Base-by-base conservation (phyloP, 2,329 filamentous ascomycete species). In the Trichoderma polysporum region DNA sequence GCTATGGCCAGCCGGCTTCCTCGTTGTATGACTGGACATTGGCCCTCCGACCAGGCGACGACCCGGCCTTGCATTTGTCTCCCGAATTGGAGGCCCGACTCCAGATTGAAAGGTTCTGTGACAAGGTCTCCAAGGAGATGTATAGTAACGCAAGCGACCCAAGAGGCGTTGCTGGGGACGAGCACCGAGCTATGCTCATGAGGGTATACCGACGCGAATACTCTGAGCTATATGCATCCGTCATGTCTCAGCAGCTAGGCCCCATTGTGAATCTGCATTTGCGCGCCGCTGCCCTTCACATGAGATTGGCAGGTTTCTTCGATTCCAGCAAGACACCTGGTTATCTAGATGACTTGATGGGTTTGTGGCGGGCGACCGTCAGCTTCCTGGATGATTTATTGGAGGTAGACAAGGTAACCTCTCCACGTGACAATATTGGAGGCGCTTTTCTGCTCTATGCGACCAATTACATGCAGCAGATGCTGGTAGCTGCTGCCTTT, bases 401-500 rank as follows among this genome's bases (percentile, higher is more conserved):
- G 64, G 83, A 85, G 70, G 83, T 85, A 39, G 79, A 84, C 57
- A 84, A 84, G 69, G 78, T 79, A 13, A 80, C 79, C 3, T 82
- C 82, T 12, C 79, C 81, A 2, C 79, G 79, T 45, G 82, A 84
- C 35, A 77, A 79, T 56, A 80, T 77, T 39, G 79, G 79, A 61
- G 83, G 86, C 8, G 83, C 84, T 57, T 84, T 90, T 58, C 80
- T 93, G 31, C 84, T 85, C 58, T 89, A 91, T 73, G 86, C 88
- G 29, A 90, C 87, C 70, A 92, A 90, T 75, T 94, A 94, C 76
- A 87, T 94, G 61, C 89, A 93, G 75, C 91, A 94, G 77, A 94
- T 94, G 90, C 87, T 93, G 66, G 87, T 94, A n/a, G 91, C 91
- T 2, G 91, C 90, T 5, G 89, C 90, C 3, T 93, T 93, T 72